Evolutionary conservation across 2,329 filamentous ascomycete species (phyloP).

Genomic region (Xylaria sp.): DNA sequence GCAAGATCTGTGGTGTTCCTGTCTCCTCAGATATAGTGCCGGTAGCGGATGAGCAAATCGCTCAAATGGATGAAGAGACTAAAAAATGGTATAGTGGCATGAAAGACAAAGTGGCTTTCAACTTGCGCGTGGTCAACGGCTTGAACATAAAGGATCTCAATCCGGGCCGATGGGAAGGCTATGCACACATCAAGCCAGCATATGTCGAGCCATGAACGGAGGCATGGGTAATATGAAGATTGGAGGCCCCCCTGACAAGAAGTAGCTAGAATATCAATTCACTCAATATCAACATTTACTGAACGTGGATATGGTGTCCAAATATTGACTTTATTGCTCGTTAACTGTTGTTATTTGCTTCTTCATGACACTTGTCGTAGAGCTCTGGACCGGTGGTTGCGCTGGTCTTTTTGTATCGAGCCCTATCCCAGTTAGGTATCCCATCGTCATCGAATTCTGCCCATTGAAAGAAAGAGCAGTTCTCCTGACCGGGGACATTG

Average conservation of each 20-base stretch:
- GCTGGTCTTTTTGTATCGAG: conserved; percentile 43
- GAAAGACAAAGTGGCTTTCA: conserved; percentile 45
- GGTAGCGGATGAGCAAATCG: conserved; percentile 52
- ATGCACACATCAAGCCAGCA: conserved; percentile 43
- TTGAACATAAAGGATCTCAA: conserved; percentile 43
- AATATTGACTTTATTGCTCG: background rate
- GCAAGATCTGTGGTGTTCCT: conserved; percentile 60
- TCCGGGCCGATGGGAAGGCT: conserved; percentile 32
- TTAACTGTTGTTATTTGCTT: background rate
- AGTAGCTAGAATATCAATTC: conserved; percentile 11
- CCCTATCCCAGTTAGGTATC: conserved; percentile 71
- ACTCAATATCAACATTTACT: background rate
- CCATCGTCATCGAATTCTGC: conserved; percentile 89
- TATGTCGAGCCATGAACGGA: conserved; percentile 52
- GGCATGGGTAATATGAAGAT: background rate
- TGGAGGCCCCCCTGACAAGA: background rate
- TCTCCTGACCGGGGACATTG: conserved; percentile 74
- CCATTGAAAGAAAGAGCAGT: conserved; percentile 86
- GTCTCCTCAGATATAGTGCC: conserved; percentile 51
- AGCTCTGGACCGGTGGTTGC: background rate
- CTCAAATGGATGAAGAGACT: conserved; percentile 47
- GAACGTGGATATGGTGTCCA: background rate
- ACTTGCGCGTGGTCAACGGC: conserved; percentile 43
- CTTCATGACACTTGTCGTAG: background rate
- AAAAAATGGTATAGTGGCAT: conserved; percentile 36